Percentiles rank a stretch among this genome's conserved stretches.
These are phyloP conservation scores for Kregervanrija fluxuum DNA, from an alignment of 805 yeast species.

Conservation along the genomic window DNA sequence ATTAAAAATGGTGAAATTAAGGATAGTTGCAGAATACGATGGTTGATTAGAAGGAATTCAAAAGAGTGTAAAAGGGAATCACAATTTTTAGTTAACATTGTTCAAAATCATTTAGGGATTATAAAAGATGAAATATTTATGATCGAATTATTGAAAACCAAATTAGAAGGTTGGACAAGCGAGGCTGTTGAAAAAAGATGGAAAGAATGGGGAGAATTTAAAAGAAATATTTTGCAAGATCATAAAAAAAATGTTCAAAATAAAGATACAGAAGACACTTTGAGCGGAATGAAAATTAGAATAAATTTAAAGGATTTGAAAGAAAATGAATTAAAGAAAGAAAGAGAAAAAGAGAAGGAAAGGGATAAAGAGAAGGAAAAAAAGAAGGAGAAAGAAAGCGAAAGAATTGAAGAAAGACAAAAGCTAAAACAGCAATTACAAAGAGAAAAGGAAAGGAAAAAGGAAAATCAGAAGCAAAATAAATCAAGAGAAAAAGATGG, in stretches of 20 bases:
- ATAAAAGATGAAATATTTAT: constrained; percentile 18
- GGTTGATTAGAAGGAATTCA: constrained; percentile 14
- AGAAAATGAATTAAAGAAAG: neutral
- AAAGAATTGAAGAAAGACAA: neutral
- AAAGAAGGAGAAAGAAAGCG: neutral
- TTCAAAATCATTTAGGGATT: constrained; percentile 17
- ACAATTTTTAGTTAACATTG: constrained; percentile 12
- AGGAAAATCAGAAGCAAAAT: too few relatives aligned
- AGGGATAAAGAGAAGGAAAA: neutral
- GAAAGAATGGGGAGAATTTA: constrained; percentile 22
- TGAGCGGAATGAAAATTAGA: neutral
- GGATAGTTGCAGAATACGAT: constrained; percentile 3
- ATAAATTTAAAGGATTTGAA: constrained; percentile 2
- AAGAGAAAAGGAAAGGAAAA: too few relatives aligned
- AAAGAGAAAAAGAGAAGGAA: neutral
- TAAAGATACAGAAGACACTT: too few relatives aligned
- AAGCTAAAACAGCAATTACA: neutral
- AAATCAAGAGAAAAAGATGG: too few relatives aligned
- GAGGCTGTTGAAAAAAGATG: constrained; percentile 12
- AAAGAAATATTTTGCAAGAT: constrained; percentile 12
- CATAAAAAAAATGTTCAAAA: neutral
- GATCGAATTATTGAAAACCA: neutral
- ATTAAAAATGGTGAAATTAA: neutral
- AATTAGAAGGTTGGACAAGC: constrained; percentile 12
- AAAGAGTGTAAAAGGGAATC: constrained; percentile 22